Percentiles rank a stretch among this genome's conserved stretches.
Evolutionary conservation across 2,329 filamentous ascomycete species (phyloP).

Genomic region (Verticillium klebahnii): DNA sequence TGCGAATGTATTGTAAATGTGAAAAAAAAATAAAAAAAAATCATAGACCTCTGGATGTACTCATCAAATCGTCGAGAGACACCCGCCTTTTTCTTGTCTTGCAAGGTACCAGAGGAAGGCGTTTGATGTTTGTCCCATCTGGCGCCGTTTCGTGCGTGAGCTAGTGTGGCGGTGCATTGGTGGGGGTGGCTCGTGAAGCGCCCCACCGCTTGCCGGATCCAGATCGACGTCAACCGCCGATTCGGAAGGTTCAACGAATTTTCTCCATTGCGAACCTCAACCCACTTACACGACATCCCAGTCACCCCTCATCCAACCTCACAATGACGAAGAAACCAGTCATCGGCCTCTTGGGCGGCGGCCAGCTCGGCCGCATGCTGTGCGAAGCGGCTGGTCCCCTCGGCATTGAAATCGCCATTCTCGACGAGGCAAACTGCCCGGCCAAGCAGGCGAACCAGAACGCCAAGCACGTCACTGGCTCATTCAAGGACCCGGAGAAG

Average conservation of each 20-base stretch:
- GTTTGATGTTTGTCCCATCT: too few species aligned
- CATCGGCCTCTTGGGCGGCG: slow-evolving; percentile 53
- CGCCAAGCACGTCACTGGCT: slow-evolving; percentile 71
- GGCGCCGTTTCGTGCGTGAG: too few species aligned
- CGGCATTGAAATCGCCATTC: slow-evolving; percentile 72
- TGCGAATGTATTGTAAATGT: background rate
- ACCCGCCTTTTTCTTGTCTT: too few species aligned
- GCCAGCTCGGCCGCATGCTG: slow-evolving; percentile 89
- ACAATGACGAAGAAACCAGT: slow-evolving; percentile 29
- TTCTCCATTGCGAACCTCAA: background rate
- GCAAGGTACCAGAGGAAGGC: too few species aligned
- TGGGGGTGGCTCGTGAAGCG: background rate
- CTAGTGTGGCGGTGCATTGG: background rate
- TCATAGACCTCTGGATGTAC: too few species aligned
- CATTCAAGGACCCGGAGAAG: slow-evolving; percentile 77
- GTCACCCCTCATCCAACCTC: background rate
- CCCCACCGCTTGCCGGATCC: background rate
- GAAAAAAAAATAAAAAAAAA: too few species aligned
- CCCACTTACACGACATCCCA: background rate
- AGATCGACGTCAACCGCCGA: background rate
- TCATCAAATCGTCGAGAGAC: too few species aligned
- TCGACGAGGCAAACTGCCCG: slow-evolving; percentile 72
- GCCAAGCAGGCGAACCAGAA: slow-evolving; percentile 83
- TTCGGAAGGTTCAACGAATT: background rate
- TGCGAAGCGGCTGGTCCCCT: slow-evolving; percentile 75